Base-by-base conservation (phyloP, 2,329 filamentous ascomycete genomes). In the Coccinonectria pachysandricola region DNA sequence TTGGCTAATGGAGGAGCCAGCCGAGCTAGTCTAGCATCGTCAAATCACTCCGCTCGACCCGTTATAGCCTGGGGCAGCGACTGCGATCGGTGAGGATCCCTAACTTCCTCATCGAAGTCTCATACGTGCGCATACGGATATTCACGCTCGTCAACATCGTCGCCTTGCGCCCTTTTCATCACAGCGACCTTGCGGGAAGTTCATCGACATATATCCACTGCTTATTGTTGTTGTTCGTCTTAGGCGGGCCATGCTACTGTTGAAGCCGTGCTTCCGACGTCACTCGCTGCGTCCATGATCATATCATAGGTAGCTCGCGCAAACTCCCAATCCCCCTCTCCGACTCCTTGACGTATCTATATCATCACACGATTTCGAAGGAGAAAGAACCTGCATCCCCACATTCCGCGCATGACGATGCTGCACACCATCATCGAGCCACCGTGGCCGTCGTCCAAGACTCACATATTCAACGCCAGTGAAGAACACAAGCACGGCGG, bases 271-370 rank as follows among this genome's bases (percentile, higher is more conserved):
- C 24, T 31, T 33, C 27, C 37, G 34, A 42, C 32, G 35, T 34
- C 34, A 39, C 36, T 35, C 30, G 30, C 27, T 40, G 19, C 35
- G 35, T 35, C 43, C 37, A 45, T 46, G 43, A 41, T 37, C 37
- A 24, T 17, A 17, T 21, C 24, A 33, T 32, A 23, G 24, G 36
- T 39, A 32, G 30, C 21, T 23, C 31, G 26, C 27, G 35, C 18
- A 27, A 27, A 22, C 39, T 29, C 25, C 27, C 31, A 27, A 35
- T 28, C n/a, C n/a, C 30, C 19, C 33, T 28, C 28, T 27, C 35
- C 19, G 37, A 32, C 20, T 42, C 44, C 21, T 36, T n/a, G n/a
- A n/a, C n/a, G n/a, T n/a, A n/a, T n/a, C n/a, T n/a, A n/a, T n/a
- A n/a, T n/a, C n/a, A n/a, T n/a, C n/a, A n/a, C n/a, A n/a, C n/a